These are phyloP conservation scores for Cicer cuneatum DNA, from an alignment of 306 rosid genomes.

Conservation along the genomic window DNA sequence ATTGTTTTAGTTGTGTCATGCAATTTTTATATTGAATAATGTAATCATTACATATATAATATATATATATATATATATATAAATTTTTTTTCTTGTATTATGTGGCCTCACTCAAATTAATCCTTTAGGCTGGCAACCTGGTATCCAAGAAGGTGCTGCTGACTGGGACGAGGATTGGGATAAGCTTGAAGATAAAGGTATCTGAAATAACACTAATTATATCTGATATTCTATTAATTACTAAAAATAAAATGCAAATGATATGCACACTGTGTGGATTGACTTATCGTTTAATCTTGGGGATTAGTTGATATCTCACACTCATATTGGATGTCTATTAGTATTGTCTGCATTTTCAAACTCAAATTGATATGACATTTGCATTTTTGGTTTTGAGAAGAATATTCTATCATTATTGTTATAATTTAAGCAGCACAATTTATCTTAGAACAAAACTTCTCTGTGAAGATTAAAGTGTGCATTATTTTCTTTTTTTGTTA, in stretches of 20 bases:
- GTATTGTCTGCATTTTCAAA: not conserved
- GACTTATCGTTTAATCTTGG: slow-evolving; percentile 26
- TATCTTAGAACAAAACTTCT: not conserved
- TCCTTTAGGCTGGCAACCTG: slow-evolving; percentile 86
- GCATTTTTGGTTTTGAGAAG: slow-evolving; percentile 27
- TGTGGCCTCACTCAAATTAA: slow-evolving; percentile 36
- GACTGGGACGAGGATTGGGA: slow-evolving; percentile 99
- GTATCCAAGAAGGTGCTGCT: slow-evolving; percentile 88
- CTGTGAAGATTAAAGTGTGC: not conserved
- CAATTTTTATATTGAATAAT: slow-evolving; percentile 25
- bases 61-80: not conserved
- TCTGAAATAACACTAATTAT: slow-evolving; percentile 34
- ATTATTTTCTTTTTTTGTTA: slow-evolving; percentile 9
- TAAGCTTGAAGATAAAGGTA: slow-evolving; percentile 95
- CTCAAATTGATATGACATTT: slow-evolving; percentile 19
- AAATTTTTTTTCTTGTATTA: slow-evolving; percentile 28
- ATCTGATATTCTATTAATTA: slow-evolving; percentile 38
- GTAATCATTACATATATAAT: not conserved
- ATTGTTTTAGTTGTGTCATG: slow-evolving; percentile 17
- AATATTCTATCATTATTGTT: not conserved
- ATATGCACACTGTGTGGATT: slow-evolving; percentile 1
- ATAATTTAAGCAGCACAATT: slow-evolving; percentile 16
- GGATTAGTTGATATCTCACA: slow-evolving; percentile 12
- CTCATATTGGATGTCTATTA: not conserved
- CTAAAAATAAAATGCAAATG: slow-evolving; percentile 4